Conservation (phyloP, 176 grass and related monocot genomes). For the Aegilops umbellulata region DNA sequence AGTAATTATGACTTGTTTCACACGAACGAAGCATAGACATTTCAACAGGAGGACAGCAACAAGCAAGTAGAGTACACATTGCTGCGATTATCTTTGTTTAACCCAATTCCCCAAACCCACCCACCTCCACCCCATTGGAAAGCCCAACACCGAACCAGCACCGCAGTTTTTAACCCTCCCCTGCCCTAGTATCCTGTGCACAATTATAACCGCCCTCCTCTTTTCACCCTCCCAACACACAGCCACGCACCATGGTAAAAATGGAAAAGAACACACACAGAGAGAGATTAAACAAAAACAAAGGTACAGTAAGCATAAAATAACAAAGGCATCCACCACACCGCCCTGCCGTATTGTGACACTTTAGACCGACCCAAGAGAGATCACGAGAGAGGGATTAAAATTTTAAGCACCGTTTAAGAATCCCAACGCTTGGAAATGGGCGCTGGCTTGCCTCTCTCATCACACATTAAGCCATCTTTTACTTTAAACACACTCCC, state of each 20-base stretch:
- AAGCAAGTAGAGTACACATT: constrained; percentile 12
- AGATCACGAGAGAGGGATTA: neutral
- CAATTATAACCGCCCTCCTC: constrained; percentile 20
- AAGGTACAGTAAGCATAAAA: constrained; percentile 21
- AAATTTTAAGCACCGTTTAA: constrained; percentile 55
- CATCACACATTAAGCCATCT: constrained; percentile 50
- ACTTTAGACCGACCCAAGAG: constrained; percentile 31
- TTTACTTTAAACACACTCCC: constrained; percentile 86
- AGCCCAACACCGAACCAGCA: constrained; percentile 34
- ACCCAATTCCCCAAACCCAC: constrained; percentile 63
- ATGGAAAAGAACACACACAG: neutral
- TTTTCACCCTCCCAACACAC: constrained; percentile 19
- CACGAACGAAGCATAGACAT: neutral
- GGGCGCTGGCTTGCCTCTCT: constrained; percentile 38
- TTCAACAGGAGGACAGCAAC: constrained; percentile 19
- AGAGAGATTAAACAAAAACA: neutral
- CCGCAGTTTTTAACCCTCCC: constrained; percentile 20
- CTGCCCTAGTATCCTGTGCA: neutral
- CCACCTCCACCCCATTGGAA: constrained; percentile 59
- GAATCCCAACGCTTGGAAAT: constrained; percentile 84
- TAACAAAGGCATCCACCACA: constrained; percentile 40
- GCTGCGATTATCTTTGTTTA: constrained; percentile 18
- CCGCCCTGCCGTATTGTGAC: constrained; percentile 2
- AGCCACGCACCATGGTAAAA: constrained; percentile 20
- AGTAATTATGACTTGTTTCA: neutral